Conservation (phyloP, 345 rosid genomes). For the Salix brachista region DNA sequence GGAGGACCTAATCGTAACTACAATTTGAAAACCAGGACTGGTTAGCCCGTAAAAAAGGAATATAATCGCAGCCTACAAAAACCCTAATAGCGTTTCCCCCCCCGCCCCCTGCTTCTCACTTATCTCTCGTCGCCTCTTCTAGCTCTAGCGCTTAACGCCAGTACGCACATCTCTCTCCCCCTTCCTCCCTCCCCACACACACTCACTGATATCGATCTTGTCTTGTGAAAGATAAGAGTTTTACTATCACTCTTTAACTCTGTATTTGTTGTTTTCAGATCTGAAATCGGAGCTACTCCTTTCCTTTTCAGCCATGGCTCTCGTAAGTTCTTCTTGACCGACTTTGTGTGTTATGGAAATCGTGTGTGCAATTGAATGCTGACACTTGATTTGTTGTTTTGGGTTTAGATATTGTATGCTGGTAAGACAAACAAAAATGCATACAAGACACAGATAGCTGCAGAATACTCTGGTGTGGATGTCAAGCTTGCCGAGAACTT, state of each 20-base stretch:
- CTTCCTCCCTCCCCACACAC: not conserved
- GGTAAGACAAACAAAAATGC: slow-evolving; percentile 56
- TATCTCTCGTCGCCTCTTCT: not conserved
- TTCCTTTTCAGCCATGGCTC: slow-evolving; percentile 57
- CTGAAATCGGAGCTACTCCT: slow-evolving; percentile 35
- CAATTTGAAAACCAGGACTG: too few species aligned
- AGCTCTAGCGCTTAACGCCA: not conserved
- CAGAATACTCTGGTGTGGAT: slow-evolving; percentile 73
- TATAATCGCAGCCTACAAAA: not conserved
- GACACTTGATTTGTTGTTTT: not conserved
- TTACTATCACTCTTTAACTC: not conserved
- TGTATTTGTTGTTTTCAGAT: slow-evolving; percentile 39
- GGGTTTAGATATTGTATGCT: slow-evolving; percentile 51
- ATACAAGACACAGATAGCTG: slow-evolving; percentile 65
- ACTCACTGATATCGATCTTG: too few species aligned
- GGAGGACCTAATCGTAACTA: too few species aligned
- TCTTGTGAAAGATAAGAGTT: not conserved
- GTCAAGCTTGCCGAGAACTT: slow-evolving; percentile 55
- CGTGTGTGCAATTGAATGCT: too few species aligned
- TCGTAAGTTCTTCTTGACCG: slow-evolving; percentile 42
- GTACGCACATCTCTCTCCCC: not conserved
- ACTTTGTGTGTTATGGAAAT: too few species aligned
- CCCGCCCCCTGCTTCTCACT: too few species aligned
- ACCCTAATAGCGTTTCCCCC: not conserved
- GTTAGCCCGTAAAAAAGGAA: too few species aligned